Percentiles rank a stretch among this genome's conserved stretches.
Conservation (phyloP, 148 eudicot genomes). For the Rhododendron ferrugineum region DNA sequence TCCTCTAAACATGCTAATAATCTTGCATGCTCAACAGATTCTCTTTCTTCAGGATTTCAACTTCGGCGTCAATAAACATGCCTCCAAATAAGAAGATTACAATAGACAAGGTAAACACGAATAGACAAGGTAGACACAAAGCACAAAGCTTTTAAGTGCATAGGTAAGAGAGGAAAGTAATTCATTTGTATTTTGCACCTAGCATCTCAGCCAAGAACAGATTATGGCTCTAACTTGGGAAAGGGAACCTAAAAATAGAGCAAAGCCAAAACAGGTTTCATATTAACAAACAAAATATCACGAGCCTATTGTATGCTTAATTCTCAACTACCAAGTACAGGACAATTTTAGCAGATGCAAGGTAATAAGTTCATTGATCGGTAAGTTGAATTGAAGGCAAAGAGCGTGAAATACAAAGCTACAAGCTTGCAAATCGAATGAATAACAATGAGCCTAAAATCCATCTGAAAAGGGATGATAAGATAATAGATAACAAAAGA, state of each 20-base stretch:
- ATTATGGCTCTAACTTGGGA: background rate
- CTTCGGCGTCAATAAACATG: background rate
- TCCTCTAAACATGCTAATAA: background rate
- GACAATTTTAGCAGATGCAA: background rate
- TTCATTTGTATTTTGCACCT: background rate
- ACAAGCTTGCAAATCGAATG: background rate
- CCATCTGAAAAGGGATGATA: background rate
- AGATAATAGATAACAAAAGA: slow-evolving; percentile 5
- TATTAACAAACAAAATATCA: background rate
- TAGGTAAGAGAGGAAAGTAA: background rate
- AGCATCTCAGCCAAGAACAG: background rate
- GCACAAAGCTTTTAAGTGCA: background rate
- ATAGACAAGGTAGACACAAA: background rate
- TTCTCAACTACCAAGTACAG: background rate
- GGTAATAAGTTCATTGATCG: background rate
- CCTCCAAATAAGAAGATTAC: background rate
- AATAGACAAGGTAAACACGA: background rate
- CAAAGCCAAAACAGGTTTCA: background rate
- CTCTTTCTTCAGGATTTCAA: slow-evolving; percentile 3
- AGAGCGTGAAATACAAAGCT: background rate
- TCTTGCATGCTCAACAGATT: background rate
- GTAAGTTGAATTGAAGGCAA: background rate
- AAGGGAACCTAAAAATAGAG: background rate
- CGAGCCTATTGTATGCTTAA: background rate
- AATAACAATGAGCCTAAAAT: background rate